Conservation (phyloP, 345 rosid genomes). For the Erysimum cheiranthoides region DNA sequence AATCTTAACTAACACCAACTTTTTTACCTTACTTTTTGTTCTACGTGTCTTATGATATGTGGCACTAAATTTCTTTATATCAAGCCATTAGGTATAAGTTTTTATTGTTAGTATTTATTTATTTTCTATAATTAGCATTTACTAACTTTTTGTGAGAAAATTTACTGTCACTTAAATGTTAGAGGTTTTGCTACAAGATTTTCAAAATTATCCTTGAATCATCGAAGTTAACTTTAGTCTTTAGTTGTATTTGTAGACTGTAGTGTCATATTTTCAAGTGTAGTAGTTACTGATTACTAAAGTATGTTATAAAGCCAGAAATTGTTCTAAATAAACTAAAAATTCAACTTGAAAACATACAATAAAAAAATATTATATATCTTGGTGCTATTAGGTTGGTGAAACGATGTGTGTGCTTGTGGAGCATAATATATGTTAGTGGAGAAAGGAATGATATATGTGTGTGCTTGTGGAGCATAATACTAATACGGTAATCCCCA, state of each 20-base stretch:
- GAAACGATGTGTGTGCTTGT: constrained; percentile 24
- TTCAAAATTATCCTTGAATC: background rate
- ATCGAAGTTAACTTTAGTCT: constrained; percentile 17
- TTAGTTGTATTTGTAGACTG: background rate
- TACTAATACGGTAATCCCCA: constrained; percentile 10
- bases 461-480: background rate
- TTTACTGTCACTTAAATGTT: constrained; percentile 20
- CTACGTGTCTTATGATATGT: constrained; percentile 23
- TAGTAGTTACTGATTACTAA: background rate
- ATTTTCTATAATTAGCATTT: background rate
- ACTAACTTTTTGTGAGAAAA: background rate
- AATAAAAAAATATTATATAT: background rate
- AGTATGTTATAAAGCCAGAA: constrained; percentile 1
- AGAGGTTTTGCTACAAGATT: background rate
- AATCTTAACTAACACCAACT: constrained; percentile 36
- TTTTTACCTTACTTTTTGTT: constrained; percentile 28
- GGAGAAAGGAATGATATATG: constrained; percentile 23
- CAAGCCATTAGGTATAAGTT: constrained; percentile 29
- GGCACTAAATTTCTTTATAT: constrained; percentile 1
- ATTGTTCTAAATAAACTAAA: background rate
- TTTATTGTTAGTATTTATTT: constrained; percentile 3
- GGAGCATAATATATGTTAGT: constrained; percentile 39
- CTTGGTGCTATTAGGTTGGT: constrained; percentile 43
- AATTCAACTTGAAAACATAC: background rate
- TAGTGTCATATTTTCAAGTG: constrained; percentile 1